Percentiles rank a stretch among this genome's conserved stretches.
Evolutionary conservation across 495 filamentous ascomycete genomes (phyloP).

Genomic region (Tricharina praecox): DNA sequence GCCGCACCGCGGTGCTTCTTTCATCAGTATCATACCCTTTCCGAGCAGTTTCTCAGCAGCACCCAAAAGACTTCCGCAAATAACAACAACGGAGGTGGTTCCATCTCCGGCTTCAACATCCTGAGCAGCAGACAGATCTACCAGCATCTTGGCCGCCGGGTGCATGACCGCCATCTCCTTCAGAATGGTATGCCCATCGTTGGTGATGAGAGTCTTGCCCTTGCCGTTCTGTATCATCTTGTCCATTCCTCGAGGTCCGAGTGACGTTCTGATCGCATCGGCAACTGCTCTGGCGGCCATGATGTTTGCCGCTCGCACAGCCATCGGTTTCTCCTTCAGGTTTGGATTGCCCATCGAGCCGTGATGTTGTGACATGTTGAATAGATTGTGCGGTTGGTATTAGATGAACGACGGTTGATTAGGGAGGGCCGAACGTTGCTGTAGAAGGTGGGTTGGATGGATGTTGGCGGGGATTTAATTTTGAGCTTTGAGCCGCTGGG

Average conservation of each 20-base stretch:
- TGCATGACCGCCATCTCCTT: conserved; percentile 98
- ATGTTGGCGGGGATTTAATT: conserved; percentile 3
- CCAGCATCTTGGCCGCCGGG: conserved; percentile 95
- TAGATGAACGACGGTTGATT: conserved; percentile 5
- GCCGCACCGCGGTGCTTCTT: no score
- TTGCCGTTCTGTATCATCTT: conserved; percentile 98
- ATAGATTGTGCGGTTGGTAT: conserved; percentile 3
- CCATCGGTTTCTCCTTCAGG: conserved; percentile 88
- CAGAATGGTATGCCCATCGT: conserved; percentile 97
- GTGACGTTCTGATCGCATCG: conserved; percentile 71
- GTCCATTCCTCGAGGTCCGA: conserved; percentile 74
- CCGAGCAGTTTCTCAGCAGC: conserved; percentile 75
- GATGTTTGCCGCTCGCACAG: conserved; percentile 88
- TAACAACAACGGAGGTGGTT: conserved; percentile 95
- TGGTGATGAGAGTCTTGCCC: conserved; percentile 95
- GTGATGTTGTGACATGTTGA: conserved; percentile 1
- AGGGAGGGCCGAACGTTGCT: conserved; percentile 7
- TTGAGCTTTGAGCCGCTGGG: conserved; percentile 2
- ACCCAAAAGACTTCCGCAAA: conserved; percentile 82
- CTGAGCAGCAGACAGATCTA: conserved; percentile 89
- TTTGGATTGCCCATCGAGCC: conserved; percentile 16
- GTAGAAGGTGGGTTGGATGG: neutral
- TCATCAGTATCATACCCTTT: conserved; percentile 54
- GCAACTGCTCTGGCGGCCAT: conserved; percentile 91
- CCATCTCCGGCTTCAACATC: conserved; percentile 98